A percentile compares a stretch with the other conserved stretches of the same genome.
These are phyloP conservation scores for Leptoxyphium fumago DNA, from an alignment of 2,329 filamentous ascomycete species.

Conservation along the genomic window DNA sequence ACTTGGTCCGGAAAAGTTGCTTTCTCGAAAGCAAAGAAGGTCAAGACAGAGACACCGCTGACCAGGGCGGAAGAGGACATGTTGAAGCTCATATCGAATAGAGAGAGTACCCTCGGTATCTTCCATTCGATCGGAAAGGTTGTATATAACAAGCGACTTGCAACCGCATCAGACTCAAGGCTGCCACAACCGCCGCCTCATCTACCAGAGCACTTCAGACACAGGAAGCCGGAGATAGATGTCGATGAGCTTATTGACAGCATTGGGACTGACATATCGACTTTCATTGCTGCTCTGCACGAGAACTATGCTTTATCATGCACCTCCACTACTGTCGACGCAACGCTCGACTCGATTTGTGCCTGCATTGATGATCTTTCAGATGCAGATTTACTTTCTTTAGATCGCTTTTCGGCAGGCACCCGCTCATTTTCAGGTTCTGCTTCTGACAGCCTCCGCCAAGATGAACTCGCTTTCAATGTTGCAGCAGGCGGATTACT, in stretches of 20 bases:
- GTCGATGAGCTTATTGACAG: conserved; percentile 72
- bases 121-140: conserved; percentile 95
- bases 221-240: conserved; percentile 30
- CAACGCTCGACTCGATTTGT: conserved; percentile 62
- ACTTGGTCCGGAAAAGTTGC: conserved; percentile 63
- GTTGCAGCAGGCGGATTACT: conserved; percentile 75
- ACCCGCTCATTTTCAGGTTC: conserved; percentile 34
- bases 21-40: conserved; percentile 54
- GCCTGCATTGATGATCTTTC: conserved; percentile 79
- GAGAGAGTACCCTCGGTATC: conserved; percentile 80
- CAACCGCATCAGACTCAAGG: conserved; percentile 25
- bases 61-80: conserved; percentile 69
- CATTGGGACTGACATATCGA: conserved; percentile 80
- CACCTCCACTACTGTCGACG: conserved; percentile 41
- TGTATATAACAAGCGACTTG: conserved; percentile 83
- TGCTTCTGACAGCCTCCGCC: conserved; percentile 58
- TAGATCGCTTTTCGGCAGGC: conserved; percentile 53
- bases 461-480: conserved; percentile 91
- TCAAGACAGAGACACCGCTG: conserved; percentile 42
- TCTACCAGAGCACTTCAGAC: conserved; percentile 29
- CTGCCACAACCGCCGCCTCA: conserved; percentile 31
- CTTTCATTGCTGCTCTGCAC: conserved; percentile 78
- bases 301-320: conserved; percentile 90
- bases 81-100: conserved; percentile 65
- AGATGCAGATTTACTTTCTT: conserved; percentile 70